Conservation (phyloP, 225 moss, liverwort and hornwort genomes). For the Sphagnum tenellum region DNA sequence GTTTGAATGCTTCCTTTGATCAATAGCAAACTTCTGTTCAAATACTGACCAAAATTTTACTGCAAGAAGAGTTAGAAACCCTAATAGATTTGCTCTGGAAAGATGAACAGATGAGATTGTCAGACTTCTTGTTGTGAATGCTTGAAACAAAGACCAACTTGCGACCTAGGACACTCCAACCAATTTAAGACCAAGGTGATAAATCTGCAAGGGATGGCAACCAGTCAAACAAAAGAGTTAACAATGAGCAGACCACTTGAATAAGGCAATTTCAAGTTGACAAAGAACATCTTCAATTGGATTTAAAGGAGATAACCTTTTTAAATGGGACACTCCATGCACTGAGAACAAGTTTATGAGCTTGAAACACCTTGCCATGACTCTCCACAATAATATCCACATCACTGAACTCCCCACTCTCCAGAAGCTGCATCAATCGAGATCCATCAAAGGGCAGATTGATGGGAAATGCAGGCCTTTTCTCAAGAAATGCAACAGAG, state of each 20-base stretch:
- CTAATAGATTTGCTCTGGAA: too few relatives aligned
- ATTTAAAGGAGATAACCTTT: slow-evolving; percentile 37
- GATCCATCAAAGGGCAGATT: slow-evolving; percentile 51
- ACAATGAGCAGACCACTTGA: too few relatives aligned
- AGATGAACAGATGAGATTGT: too few relatives aligned
- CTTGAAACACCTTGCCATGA: slow-evolving; percentile 38
- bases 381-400: slow-evolving; percentile 68
- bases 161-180: too few relatives aligned
- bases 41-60: neutral
- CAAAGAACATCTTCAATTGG: too few relatives aligned
- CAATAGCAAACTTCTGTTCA: neutral
- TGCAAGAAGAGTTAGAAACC: neutral
- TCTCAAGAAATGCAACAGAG: slow-evolving; percentile 20
- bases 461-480: slow-evolving; percentile 27
- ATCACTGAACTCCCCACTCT: slow-evolving; percentile 64
- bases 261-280: too few relatives aligned
- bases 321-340: slow-evolving; percentile 94
- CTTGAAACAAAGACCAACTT: too few relatives aligned
- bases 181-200: too few relatives aligned
- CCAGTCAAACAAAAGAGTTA: too few relatives aligned
- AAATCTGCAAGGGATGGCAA: too few relatives aligned
- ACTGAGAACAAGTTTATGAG: slow-evolving; percentile 83
- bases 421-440: slow-evolving; percentile 43
- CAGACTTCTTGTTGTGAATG: too few relatives aligned
- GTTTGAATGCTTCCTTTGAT: too few relatives aligned